Percentiles rank a stretch among this genome's conserved stretches.
These are phyloP conservation scores for Trichoderma orchidacearum DNA, from an alignment of 495 filamentous ascomycete species.

Conservation along the genomic window DNA sequence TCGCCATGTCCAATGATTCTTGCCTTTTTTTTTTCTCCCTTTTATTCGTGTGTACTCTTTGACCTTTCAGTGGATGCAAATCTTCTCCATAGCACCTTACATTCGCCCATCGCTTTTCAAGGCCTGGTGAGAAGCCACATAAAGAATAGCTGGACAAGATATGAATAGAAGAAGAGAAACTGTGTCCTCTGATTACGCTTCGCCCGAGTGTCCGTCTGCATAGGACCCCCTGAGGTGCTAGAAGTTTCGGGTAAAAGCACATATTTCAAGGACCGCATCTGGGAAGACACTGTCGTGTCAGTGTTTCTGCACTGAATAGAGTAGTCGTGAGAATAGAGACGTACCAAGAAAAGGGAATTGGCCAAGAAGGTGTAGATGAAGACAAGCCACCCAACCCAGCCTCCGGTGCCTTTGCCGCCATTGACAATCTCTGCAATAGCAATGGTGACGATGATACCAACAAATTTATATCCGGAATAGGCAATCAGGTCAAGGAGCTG, in stretches of 20 bases:
- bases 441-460: slow-evolving; percentile 83
- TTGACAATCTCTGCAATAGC: slow-evolving; percentile 63
- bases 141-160: slow-evolving; percentile 82
- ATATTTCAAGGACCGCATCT: slow-evolving; percentile 92
- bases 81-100: background rate
- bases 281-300: background rate
- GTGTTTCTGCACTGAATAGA: background rate
- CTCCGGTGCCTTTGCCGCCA: slow-evolving; percentile 62
- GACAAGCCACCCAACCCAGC: slow-evolving; percentile 77
- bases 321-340: slow-evolving; percentile 12
- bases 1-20: too few species aligned
- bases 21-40: too few species aligned
- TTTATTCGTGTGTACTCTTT: too few species aligned
- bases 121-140: slow-evolving; percentile 74
- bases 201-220: slow-evolving; percentile 53
- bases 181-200: slow-evolving; percentile 85
- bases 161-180: slow-evolving; percentile 92
- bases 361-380: slow-evolving; percentile 85
- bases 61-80: background rate
- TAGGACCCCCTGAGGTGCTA: slow-evolving; percentile 48
- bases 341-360: slow-evolving; percentile 90
- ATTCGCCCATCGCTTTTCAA: slow-evolving; percentile 2
- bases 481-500: slow-evolving; percentile 88
- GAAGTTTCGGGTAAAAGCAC: slow-evolving; percentile 82
- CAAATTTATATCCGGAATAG: slow-evolving; percentile 98